Evolutionary conservation across 2,329 filamentous ascomycete species (phyloP).

Genomic region (Hymenoscyphus linearis): DNA sequence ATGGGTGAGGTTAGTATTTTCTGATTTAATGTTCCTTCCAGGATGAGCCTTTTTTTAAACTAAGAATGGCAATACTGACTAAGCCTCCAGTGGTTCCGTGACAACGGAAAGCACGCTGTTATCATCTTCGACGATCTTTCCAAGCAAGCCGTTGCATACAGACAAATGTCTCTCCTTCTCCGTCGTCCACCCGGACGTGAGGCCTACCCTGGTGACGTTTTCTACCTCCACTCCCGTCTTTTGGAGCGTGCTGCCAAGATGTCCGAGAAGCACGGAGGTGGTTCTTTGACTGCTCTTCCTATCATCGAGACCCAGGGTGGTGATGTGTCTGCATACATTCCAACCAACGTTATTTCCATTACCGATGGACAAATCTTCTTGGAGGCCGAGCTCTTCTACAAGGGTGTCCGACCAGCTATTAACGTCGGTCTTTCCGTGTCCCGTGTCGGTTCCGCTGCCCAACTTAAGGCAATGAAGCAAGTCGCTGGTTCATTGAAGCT

Average conservation of each 20-base stretch:
- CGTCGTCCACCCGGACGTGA: slow-evolving; percentile 98
- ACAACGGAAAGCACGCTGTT: slow-evolving; percentile 81
- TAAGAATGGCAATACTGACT: too few species aligned
- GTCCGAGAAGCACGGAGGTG: slow-evolving; percentile 90
- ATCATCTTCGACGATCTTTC: slow-evolving; percentile 93
- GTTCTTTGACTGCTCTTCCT: slow-evolving; percentile 94
- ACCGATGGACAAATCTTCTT: slow-evolving; percentile 99
- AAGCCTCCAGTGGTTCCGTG: slow-evolving; percentile 55
- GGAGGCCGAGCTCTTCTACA: slow-evolving; percentile 99
- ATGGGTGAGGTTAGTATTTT: slow-evolving; percentile 42
- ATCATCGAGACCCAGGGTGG: slow-evolving; percentile 99
- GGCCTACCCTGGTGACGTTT: slow-evolving; percentile 98
- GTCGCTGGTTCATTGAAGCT: slow-evolving; percentile 99
- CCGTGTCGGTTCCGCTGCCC: slow-evolving; percentile 98
- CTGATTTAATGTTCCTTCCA: too few species aligned
- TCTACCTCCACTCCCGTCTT: slow-evolving; percentile 99
- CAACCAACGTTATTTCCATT: slow-evolving; percentile 99
- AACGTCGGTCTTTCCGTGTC: slow-evolving; percentile 99
- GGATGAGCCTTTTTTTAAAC: too few species aligned
- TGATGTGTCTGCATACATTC: slow-evolving; percentile 99
- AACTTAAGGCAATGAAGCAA: slow-evolving; percentile 99
- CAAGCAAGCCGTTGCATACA: slow-evolving; percentile 97
- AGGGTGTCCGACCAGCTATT: slow-evolving; percentile 99
- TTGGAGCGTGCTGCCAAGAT: slow-evolving; percentile 99
- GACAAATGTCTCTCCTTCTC: slow-evolving; percentile 97